phyloP scores from a whole-genome alignment of 768 basidiomycete genomes.

The Naganishia onofrii region DNA sequence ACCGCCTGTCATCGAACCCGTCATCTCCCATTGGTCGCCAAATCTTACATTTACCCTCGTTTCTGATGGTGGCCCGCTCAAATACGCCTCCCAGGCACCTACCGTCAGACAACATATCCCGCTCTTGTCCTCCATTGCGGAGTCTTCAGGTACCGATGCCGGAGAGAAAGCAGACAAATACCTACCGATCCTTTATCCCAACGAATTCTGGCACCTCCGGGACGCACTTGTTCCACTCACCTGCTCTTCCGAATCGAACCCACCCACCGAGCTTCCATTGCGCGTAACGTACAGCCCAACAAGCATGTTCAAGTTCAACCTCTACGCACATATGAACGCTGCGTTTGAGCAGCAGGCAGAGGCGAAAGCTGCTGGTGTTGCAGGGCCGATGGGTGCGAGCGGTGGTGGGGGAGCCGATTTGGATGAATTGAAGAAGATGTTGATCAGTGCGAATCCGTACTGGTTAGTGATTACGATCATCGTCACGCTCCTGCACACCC shows the following conservation, averaged over 20 bases:
- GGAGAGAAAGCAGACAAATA: conserved; percentile 54
- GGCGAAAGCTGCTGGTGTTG: conserved; percentile 58
- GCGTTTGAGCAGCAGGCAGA: conserved; percentile 77
- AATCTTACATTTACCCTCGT: conserved; percentile 85
- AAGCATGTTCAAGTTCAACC: conserved; percentile 64
- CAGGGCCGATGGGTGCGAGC: conserved; percentile 54
- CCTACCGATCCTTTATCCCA: conserved; percentile 84
- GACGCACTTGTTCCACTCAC: conserved; percentile 83
- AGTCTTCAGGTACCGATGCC: not conserved
- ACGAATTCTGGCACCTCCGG: conserved; percentile 84
- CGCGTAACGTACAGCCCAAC: conserved; percentile 80
- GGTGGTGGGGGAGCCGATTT: conserved; percentile 67
- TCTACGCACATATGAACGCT: conserved; percentile 77
- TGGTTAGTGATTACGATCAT: conserved; percentile 77
- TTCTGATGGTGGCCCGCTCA: conserved; percentile 60
- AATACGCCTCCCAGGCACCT: conserved; percentile 35
- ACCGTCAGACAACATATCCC: conserved; percentile 60
- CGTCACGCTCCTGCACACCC: conserved; percentile 80
- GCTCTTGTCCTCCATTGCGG: conserved; percentile 58
- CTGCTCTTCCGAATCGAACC: conserved; percentile 76
- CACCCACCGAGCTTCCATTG: conserved; percentile 63
- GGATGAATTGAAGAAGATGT: conserved; percentile 93
- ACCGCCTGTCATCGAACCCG: conserved; percentile 55
- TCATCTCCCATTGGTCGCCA: conserved; percentile 79
- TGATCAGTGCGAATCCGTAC: conserved; percentile 67